phyloP scores from a whole-genome alignment of 2,329 filamentous ascomycete genomes.

The Alternaria gansuensis region DNA sequence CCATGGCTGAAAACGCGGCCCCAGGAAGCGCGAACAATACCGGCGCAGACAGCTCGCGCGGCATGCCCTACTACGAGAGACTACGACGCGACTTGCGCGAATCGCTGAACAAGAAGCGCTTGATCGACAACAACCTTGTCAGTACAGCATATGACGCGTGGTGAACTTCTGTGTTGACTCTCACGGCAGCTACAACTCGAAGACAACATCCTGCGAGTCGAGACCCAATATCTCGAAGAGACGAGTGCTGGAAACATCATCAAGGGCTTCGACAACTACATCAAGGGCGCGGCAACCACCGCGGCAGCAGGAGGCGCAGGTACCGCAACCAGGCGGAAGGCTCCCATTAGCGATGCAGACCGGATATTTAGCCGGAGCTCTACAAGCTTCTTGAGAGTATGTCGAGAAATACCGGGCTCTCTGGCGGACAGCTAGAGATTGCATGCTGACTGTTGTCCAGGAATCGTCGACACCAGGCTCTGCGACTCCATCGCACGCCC shows the following conservation, averaged over 20 bases:
- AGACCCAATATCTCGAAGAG: slow-evolving; percentile 89
- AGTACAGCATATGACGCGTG: slow-evolving; percentile 31
- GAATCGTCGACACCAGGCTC: slow-evolving; percentile 54
- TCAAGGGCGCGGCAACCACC: slow-evolving; percentile 79
- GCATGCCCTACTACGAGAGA: slow-evolving; percentile 75
- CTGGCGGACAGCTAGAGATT: not conserved
- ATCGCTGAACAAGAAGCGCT: slow-evolving; percentile 70
- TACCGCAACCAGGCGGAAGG: slow-evolving; percentile 65
- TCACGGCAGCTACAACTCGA: slow-evolving; percentile 67
- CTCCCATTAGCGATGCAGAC: slow-evolving; percentile 72
- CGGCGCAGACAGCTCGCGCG: slow-evolving; percentile 58
- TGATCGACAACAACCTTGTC: slow-evolving; percentile 69
- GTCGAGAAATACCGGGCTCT: slow-evolving; percentile 13
- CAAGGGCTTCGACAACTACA: slow-evolving; percentile 96
- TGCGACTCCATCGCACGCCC: slow-evolving; percentile 56
- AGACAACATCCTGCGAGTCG: slow-evolving; percentile 83
- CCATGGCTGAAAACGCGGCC: slow-evolving; percentile 61
- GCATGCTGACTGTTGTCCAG: slow-evolving; percentile 36
- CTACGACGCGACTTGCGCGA: slow-evolving; percentile 72
- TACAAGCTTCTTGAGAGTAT: slow-evolving; percentile 51
- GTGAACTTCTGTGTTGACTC: slow-evolving; percentile 25
- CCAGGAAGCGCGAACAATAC: slow-evolving; percentile 48
- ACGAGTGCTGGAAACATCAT: slow-evolving; percentile 90
- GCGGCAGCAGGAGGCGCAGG: slow-evolving; percentile 57
- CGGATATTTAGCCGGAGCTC: slow-evolving; percentile 70